Evolutionary conservation across 2,329 filamentous ascomycete genomes (phyloP).

Genomic region (Colletotrichum tropicicola): DNA sequence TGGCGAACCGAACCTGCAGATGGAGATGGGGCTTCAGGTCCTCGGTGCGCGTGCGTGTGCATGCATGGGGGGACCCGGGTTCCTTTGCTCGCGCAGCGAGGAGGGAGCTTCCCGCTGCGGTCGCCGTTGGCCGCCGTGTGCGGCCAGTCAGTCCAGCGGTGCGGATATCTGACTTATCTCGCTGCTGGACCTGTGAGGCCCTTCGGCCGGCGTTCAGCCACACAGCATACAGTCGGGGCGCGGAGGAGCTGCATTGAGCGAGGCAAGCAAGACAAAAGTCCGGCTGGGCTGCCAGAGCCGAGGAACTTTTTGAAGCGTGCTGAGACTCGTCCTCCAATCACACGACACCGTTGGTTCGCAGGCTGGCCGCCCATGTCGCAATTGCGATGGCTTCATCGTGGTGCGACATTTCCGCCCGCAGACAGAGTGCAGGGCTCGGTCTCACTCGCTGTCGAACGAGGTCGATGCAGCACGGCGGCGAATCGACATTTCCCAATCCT

Average conservation of each 20-base stretch:
- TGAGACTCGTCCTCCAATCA: background rate
- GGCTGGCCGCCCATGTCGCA: background rate
- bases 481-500: background rate
- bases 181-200: too few species aligned
- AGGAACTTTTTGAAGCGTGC: slow-evolving; percentile 6
- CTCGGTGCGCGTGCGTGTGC: background rate
- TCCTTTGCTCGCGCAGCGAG: too few species aligned
- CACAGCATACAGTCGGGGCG: background rate
- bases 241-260: background rate
- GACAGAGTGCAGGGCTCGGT: too few species aligned
- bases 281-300: background rate
- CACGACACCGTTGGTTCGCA: background rate
- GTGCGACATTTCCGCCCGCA: slow-evolving; percentile 11
- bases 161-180: too few species aligned
- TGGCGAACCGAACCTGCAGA: too few species aligned
- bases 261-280: background rate
- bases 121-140: background rate
- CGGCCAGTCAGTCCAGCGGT: too few species aligned
- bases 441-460: background rate
- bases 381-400: slow-evolving; percentile 18
- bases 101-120: too few species aligned
- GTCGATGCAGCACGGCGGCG: background rate
- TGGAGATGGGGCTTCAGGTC: slow-evolving; percentile 6
- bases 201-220: background rate
- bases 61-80: too few species aligned